Base-by-base conservation (phyloP, 1,139 yeast species). In the Lipomyces yarrowii region DNA sequence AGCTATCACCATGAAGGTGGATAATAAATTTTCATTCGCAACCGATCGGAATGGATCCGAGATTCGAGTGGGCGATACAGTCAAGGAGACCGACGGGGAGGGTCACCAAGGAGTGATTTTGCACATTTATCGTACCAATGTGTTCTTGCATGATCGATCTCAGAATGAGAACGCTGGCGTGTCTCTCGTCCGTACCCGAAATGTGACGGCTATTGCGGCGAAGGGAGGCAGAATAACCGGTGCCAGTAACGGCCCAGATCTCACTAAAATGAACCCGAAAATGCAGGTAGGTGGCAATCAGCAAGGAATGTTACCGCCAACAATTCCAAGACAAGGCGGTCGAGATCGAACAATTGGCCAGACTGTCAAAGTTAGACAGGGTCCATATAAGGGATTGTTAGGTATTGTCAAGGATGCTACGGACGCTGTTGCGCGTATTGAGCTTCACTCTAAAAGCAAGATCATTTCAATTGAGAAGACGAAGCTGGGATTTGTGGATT, bases 371-470 rank as follows among this genome's bases (percentile, higher is more conserved):
- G 90, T 96, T 60, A 87, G 91, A 46, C 87, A 90, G 73, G 82
- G 87, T 11, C 97, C 98, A 6, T 91, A 93, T 78, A 96, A 94
- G 79, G 98, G 99, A 56, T 86, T 92, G 72, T 88, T 89, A 81
- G 99, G 99, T 75, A 90, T 91, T 72, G 92, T 96, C 55, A 90
- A 90, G 70, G 98, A 94, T 75, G 91, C 97, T 15, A 96, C 92
- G 72, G 99, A 96, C 69, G 89, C 88, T 26, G 86, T 84, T 73
- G 98, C 98, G 2, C 85, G 98, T 69, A 90, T 94, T 59, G 99
- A 94, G 78, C 84, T 94, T 71, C 98, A 94, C 77, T 90, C 98
- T 52, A 93, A 92, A 74, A 88, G 89, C 74, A 96, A 94, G 77
- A 90, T 89, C 69, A 87, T 93, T 70, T 91, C 94, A 70, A 92